Percentiles rank a stretch among this genome's conserved stretches.
These are phyloP conservation scores for Penicillium flavigenum DNA, from an alignment of 495 filamentous ascomycete species.

Conservation along the genomic window DNA sequence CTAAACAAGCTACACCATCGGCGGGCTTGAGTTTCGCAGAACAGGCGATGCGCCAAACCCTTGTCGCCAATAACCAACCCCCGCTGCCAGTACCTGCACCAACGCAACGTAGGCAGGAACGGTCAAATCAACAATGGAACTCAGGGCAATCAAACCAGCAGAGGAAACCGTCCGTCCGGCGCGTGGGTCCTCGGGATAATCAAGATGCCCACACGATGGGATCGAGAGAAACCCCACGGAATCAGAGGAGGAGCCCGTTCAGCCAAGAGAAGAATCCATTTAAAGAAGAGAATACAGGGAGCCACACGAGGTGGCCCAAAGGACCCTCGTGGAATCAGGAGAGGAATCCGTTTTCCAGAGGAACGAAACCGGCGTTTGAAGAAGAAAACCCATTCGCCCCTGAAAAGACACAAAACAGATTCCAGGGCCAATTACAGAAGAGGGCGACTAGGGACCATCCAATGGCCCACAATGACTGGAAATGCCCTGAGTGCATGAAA, in stretches of 20 bases:
- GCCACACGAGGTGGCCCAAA: background rate
- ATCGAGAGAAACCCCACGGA: background rate
- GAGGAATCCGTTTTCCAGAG: background rate
- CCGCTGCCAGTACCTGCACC: constrained; percentile 4
- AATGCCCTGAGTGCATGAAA: constrained; percentile 32
- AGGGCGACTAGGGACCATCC: constrained; percentile 1
- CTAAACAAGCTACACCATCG: constrained; percentile 22
- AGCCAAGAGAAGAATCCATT: constrained; percentile 1
- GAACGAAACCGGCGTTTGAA: background rate
- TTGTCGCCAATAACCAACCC: constrained; percentile 25
- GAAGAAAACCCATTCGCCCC: constrained; percentile 2
- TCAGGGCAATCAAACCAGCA: background rate
- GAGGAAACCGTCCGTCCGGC: background rate
- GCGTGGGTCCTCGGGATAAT: background rate
- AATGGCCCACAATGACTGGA: constrained; percentile 31
- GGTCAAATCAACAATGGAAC: background rate
- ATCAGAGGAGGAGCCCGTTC: background rate
- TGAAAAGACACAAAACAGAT: background rate
- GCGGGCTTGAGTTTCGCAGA: constrained; percentile 36
- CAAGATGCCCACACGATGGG: background rate
- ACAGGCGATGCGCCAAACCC: constrained; percentile 33
- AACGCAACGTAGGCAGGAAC: background rate
- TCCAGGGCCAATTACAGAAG: background rate
- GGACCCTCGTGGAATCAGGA: background rate
- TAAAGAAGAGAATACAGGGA: background rate